Conservation (phyloP, 257 asterid species). For the Petunia secreta region DNA sequence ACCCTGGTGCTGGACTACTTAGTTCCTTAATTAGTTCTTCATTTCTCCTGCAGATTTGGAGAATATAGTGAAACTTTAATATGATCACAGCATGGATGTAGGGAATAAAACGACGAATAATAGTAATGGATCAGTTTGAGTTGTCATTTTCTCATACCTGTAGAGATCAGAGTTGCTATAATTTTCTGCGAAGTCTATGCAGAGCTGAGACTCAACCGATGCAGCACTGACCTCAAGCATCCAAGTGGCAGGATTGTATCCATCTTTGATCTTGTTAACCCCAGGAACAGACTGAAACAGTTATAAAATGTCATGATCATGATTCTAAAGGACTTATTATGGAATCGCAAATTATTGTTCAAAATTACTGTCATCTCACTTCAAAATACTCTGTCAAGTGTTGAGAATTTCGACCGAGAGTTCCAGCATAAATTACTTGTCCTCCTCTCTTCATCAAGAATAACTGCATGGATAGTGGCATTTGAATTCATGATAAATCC, state of each 20-base stretch:
- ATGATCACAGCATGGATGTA: neutral
- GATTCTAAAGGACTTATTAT: neutral
- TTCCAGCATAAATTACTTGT: slow-evolving; percentile 67
- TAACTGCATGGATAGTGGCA: slow-evolving; percentile 37
- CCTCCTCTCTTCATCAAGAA: slow-evolving; percentile 75
- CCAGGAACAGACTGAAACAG: slow-evolving; percentile 51
- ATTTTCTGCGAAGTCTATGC: slow-evolving; percentile 52
- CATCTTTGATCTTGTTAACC: slow-evolving; percentile 54
- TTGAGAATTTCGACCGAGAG: slow-evolving; percentile 62
- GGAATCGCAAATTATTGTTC: neutral
- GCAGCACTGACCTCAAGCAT: slow-evolving; percentile 63
- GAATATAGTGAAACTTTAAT: neutral
- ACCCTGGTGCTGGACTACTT: slow-evolving; percentile 47
- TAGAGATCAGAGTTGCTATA: slow-evolving; percentile 55
- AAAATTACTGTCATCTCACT: slow-evolving; percentile 31
- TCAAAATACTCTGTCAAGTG: slow-evolving; percentile 60
- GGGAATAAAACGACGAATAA: neutral
- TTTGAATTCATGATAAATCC: neutral
- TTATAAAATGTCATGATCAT: neutral
- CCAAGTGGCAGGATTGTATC: slow-evolving; percentile 77
- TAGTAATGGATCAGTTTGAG: neutral
- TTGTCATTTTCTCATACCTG: slow-evolving; percentile 37
- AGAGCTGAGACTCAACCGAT: slow-evolving; percentile 55
- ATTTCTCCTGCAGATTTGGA: slow-evolving; percentile 50
- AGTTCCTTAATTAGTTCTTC: slow-evolving; percentile 48